A percentile compares a stretch with the other conserved stretches of the same genome.
Evolutionary conservation across 768 basidiomycete genomes (phyloP).

Genomic region (Trametes meyenii): DNA sequence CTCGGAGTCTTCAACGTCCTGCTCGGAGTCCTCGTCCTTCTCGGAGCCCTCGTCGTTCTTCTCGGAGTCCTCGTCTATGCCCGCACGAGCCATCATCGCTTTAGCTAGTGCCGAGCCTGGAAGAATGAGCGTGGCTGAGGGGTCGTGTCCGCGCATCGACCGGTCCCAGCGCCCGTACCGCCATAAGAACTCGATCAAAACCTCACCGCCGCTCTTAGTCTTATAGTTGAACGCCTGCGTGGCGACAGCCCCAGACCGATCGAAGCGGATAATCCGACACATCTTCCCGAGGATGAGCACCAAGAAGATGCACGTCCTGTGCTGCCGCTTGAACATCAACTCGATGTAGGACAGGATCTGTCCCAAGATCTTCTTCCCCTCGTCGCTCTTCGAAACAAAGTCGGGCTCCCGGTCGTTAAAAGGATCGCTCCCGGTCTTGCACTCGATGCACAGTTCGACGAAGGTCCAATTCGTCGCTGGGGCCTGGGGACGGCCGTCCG

Average conservation of each 20-base stretch:
- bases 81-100: background rate
- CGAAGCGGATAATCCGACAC: conserved; percentile 10
- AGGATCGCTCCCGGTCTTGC: background rate
- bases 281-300: conserved; percentile 1
- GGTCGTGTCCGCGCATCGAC: background rate
- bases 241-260: conserved; percentile 2
- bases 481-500: background rate
- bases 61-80: background rate
- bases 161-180: background rate
- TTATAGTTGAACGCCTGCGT: conserved; percentile 11
- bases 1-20: background rate
- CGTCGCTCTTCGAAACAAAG: background rate
- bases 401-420: background rate
- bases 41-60: background rate
- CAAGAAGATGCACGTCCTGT: background rate
- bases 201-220: background rate
- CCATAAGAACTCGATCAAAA: conserved; percentile 11
- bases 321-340: background rate
- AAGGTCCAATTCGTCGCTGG: background rate
- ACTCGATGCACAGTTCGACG: background rate
- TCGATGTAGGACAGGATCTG: conserved; percentile 9
- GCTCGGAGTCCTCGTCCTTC: background rate
- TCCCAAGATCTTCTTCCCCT: background rate
- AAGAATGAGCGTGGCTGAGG: background rate
- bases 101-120: background rate